phyloP scores from a whole-genome alignment of 2,329 filamentous ascomycete species.

The Akanthomyces uredinophilus region DNA sequence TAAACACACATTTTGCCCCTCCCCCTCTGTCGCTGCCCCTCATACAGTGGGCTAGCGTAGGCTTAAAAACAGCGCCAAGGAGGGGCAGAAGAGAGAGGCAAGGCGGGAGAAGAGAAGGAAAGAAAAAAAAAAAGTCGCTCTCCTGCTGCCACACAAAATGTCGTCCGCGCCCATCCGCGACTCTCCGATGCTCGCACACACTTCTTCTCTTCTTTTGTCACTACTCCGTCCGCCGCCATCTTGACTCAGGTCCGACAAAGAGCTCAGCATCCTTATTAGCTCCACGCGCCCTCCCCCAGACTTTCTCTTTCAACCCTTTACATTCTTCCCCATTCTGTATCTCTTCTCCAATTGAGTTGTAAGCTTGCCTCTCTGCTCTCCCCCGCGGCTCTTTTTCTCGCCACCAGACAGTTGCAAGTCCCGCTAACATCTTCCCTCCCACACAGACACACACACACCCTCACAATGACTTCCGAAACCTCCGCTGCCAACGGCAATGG shows the following conservation, averaged over 20 bases:
- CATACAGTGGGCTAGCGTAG: background rate
- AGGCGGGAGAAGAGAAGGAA: no score
- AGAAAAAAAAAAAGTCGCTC: background rate
- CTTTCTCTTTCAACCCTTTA: background rate
- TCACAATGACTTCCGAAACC: constrained; percentile 31
- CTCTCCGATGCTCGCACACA: constrained; percentile 5
- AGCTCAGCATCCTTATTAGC: constrained; percentile 3
- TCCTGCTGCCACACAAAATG: background rate
- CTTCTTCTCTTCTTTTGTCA: background rate
- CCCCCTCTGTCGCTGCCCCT: background rate
- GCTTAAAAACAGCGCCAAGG: background rate
- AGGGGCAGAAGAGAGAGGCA: constrained; percentile 5
- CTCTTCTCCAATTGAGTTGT: constrained; percentile 6
- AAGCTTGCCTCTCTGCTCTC: background rate
- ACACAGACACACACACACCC: background rate
- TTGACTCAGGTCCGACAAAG: background rate
- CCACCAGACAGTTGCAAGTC: no score
- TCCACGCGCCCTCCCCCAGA: background rate
- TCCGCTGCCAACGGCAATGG: constrained; percentile 20
- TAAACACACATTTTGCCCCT: background rate
- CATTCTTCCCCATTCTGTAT: background rate
- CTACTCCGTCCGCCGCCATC: constrained; percentile 11
- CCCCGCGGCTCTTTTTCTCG: background rate
- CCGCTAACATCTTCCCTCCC: no score
- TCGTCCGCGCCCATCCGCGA: constrained; percentile 9